Conservation (phyloP, 257 asterid species). For the Cordia subcordata region DNA sequence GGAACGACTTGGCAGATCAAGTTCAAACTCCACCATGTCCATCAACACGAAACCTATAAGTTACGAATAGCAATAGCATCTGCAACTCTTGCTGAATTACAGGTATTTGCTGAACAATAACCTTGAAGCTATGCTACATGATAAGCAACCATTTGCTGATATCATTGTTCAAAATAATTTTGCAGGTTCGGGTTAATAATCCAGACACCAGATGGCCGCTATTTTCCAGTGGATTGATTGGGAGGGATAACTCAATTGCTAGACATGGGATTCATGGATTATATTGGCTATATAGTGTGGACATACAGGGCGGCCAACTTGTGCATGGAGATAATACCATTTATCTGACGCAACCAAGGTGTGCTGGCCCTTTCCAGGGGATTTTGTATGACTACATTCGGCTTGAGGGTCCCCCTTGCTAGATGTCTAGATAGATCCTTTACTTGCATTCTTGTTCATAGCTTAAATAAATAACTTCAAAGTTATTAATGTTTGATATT, state of each 20-base stretch:
- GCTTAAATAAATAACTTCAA: not conserved
- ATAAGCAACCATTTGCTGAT: not conserved
- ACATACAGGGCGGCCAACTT: slow-evolving; percentile 29
- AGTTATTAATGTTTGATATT: too few relatives aligned
- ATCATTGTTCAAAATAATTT: not conserved
- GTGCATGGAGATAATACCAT: slow-evolving; percentile 44
- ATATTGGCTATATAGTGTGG: slow-evolving; percentile 59
- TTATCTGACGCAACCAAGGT: slow-evolving; percentile 57
- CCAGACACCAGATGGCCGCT: slow-evolving; percentile 28
- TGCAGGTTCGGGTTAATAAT: slow-evolving; percentile 54
- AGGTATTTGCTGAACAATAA: slow-evolving; percentile 35
- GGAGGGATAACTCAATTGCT: slow-evolving; percentile 75
- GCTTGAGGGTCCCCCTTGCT: slow-evolving; percentile 43
- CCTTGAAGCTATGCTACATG: not conserved
- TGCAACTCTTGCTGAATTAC: slow-evolving; percentile 61
- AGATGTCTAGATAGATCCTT: not conserved
- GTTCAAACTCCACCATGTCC: slow-evolving; percentile 42
- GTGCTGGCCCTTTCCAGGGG: slow-evolving; percentile 48
- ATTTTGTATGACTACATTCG: slow-evolving; percentile 76
- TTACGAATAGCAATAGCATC: slow-evolving; percentile 77
- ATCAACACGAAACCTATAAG: slow-evolving; percentile 40
- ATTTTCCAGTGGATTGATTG: slow-evolving; percentile 55
- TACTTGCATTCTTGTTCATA: slow-evolving; percentile 6
- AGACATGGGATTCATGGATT: slow-evolving; percentile 85
- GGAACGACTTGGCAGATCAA: slow-evolving; percentile 87